Base-by-base conservation (phyloP, 805 yeast genomes). In the Kluyveromyces lactis region DNA sequence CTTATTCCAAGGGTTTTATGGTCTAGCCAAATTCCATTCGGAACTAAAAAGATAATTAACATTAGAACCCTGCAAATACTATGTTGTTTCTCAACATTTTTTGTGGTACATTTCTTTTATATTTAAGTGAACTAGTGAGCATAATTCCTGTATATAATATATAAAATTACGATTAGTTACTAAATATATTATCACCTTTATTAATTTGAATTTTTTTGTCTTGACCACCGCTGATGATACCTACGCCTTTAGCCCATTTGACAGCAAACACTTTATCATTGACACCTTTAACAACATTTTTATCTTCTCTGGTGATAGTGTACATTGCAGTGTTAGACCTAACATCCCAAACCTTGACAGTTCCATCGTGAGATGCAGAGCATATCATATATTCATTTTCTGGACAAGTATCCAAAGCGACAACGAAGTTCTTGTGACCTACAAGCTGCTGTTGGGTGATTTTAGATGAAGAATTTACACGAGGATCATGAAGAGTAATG, bases 281-380 rank as follows among this genome's bases (percentile, higher is more conserved):
- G 13, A 64, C 66, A 27, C 69, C 64, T 46, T 66, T 68, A 23
- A 51, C 47, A 24, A 63, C 66, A 9, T 64, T 66, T 2, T 66
- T 62, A 13, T 73, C 69, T 53, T 86, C 82, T 60, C 97, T 77
- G 12, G 82, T 74, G 36, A 92, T 77, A 5, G 94, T 84, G 60
- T 83, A 86, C 66, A 92, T 67, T 10, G 92, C 72, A 52, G 79
- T 75, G 47, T 79, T 82, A 4, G 96, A 82, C 55, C 98, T 78
- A 8, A 90, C 74, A 61, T 90, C 98, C 98, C 98, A 92, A 16
- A 92, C 82, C 54, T 87, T 80, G 32, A 82, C 90, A 1, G 95
- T 85, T 18, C 97, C 96, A 62, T 92, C 98, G 58, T 89, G 96
- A n/a, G 96, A 86, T 10, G 82, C 95, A 4, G 95, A 85, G 16